Base-by-base conservation (phyloP, 768 basidiomycete species). In the Suillus hirtellus region DNA sequence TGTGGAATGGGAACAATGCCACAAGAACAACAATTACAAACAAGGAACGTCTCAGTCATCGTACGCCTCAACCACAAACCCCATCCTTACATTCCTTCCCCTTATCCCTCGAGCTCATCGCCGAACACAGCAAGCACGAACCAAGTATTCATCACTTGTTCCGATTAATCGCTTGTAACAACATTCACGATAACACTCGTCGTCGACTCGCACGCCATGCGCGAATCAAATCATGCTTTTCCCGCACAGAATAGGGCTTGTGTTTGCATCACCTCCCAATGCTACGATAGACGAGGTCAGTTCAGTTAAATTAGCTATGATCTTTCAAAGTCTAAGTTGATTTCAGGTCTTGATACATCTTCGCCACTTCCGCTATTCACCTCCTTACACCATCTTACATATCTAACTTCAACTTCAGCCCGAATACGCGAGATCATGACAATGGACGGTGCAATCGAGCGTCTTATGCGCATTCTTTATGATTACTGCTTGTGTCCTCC, bases 401-500 rank as follows among this genome's bases (percentile, higher is more conserved):
- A 97, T 78, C 90, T 99, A 67, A 99, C 96, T 9, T 95, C 94
- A 1, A 98, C 97, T 7, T 97, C 96, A 0, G 96, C 97, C 2
- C 88, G 95, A 61, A 99, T 99, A 78, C 89, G 96, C 63, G 97
- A 99, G 78, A 98, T 97, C 69, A 92, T 99, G 86, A 96, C 95
- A 35, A 89, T 92, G 84, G 96, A 99, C 71, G 97, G 97, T 54
- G 97, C 97, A 1, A 87, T 99, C 19, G 97, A 99, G 73, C 89
- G 96, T 15, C 89, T 99, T 37, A 92, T 99, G 15, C 86, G 92
- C 63, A 93, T 99, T 66, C 82, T 96, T 11, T 91, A 91, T 70
- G 92, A 95, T 65, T 93, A 93, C 69, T 95, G 93, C 75, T 76
- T 93, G 27, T 87, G 83, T 65, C 92, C 93, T 1, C 91, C 93